Evolutionary conservation across 768 basidiomycete genomes (phyloP), one percentile per base, ranked within the genome.

Genomic region (Tulasnella sp.): DNA sequence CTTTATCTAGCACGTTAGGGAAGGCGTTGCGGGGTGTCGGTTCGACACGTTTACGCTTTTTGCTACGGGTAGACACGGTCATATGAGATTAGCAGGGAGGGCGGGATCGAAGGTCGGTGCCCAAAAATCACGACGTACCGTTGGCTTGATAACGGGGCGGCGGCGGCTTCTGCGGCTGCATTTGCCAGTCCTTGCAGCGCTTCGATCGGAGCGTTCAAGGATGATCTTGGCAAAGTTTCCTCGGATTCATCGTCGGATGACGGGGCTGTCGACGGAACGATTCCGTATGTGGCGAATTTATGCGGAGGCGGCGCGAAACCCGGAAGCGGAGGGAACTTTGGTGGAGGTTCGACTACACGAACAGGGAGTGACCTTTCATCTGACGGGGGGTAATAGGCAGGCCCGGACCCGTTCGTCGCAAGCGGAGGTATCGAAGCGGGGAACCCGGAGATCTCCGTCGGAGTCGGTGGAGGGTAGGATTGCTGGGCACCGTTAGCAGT

Each of bases 171-270:
- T 37, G 94, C 96, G 7, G 96, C 96, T 0, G 96, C 96, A 83
- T 98, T 96, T 39, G 96, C 96, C 74, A 98, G 87, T 3, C 95
- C 94, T 83, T 98, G 95, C 46, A 98, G 86, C 16, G 96, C 96
- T 82, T 98, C 95, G 77, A 97, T 96, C 0, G 96, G 96, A 0
- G 96, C 95, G 80, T 93, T 95, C 80, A 98, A 86, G 42, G 93
- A 90, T 51, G 92, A 88, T 44, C 94, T 89, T 20, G 95, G 93
- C 16, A 96, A 86, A 0, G 94, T 92, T 74, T 96, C 94, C 82
- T 96, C 94, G 0, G 93, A 94, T 84, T 96, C 95, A 82, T 95
- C 95, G 79, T 96, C 94, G 61, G 93, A 94, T 0, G 94, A 95
- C 9, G 92, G 89, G 16, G 92, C 88, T 5, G 93, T 91, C 84